phyloP scores from a whole-genome alignment of 2,329 filamentous ascomycete genomes.

The Aspergillus sojae region DNA sequence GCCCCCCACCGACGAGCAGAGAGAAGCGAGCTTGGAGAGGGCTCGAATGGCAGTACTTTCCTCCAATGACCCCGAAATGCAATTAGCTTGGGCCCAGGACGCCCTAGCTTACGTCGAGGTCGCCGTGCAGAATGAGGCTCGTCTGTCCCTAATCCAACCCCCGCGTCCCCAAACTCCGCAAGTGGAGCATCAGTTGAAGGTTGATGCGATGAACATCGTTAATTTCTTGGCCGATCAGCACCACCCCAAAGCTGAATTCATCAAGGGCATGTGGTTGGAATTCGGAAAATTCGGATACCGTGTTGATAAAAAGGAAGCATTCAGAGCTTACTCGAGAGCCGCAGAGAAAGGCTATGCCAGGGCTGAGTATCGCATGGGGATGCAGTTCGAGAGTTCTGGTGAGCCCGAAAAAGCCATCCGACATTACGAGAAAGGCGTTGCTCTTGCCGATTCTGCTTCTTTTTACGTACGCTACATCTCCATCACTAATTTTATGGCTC shows the following conservation, averaged over 20 bases:
- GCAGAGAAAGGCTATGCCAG: slow-evolving; percentile 82
- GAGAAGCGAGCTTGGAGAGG: slow-evolving; percentile 85
- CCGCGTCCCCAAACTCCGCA: slow-evolving; percentile 77
- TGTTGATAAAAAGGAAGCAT: slow-evolving; percentile 93
- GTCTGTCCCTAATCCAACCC: slow-evolving; percentile 62
- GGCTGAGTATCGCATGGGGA: slow-evolving; percentile 95
- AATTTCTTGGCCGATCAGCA: slow-evolving; percentile 85
- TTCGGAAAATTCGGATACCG: slow-evolving; percentile 94
- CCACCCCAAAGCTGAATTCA: slow-evolving; percentile 92
- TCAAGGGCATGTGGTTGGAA: slow-evolving; percentile 94
- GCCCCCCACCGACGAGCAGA: slow-evolving; percentile 90
- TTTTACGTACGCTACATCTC: slow-evolving; percentile 57
- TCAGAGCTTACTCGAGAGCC: slow-evolving; percentile 81
- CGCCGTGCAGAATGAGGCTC: slow-evolving; percentile 72
- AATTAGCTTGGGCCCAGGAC: slow-evolving; percentile 95
- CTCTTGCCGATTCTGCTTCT: slow-evolving; percentile 82
- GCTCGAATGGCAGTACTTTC: slow-evolving; percentile 82
- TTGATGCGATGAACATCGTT: slow-evolving; percentile 90
- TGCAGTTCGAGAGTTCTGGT: slow-evolving; percentile 96
- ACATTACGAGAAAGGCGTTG: slow-evolving; percentile 83
- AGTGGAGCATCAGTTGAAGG: slow-evolving; percentile 82
- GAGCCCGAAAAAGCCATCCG: slow-evolving; percentile 87
- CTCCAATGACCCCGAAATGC: slow-evolving; percentile 93
- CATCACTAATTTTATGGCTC: not conserved
- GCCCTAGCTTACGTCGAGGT: slow-evolving; percentile 87